Percentiles rank a stretch among this genome's conserved stretches.
These are phyloP conservation scores for Penicillium sp. DNA, from an alignment of 2,329 filamentous ascomycete species.

Conservation along the genomic window DNA sequence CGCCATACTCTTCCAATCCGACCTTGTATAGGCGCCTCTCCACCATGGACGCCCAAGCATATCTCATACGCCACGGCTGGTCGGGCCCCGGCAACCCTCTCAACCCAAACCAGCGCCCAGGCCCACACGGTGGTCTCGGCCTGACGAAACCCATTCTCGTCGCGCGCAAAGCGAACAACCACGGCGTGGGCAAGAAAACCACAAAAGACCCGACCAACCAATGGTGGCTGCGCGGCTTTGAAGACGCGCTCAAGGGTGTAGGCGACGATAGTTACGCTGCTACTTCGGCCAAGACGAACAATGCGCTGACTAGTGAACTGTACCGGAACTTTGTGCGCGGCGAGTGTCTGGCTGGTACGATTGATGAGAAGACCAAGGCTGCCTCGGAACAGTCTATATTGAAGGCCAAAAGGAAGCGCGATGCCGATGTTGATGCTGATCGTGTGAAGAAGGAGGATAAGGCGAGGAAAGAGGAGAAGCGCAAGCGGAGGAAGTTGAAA, in stretches of 20 bases:
- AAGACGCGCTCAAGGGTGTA: slow-evolving; percentile 78
- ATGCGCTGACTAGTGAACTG: slow-evolving; percentile 51
- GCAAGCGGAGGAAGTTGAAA: slow-evolving; percentile 15
- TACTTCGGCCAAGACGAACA: slow-evolving; percentile 49
- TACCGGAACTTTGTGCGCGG: slow-evolving; percentile 84
- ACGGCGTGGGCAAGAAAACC: slow-evolving; percentile 75
- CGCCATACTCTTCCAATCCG: not conserved
- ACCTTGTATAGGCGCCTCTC: not conserved
- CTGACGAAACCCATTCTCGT: slow-evolving; percentile 79
- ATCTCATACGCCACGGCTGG: slow-evolving; percentile 85
- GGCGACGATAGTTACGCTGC: slow-evolving; percentile 56
- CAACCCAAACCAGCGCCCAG: slow-evolving; percentile 56
- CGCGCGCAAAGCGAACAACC: slow-evolving; percentile 73
- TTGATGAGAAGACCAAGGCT: slow-evolving; percentile 24
- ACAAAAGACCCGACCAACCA: slow-evolving; percentile 65
- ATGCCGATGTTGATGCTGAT: slow-evolving; percentile 29
- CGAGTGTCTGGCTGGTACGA: slow-evolving; percentile 68
- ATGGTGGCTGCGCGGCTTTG: slow-evolving; percentile 96
- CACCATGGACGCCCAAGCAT: slow-evolving; percentile 75
- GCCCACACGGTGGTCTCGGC: slow-evolving; percentile 62
- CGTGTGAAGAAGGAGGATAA: slow-evolving; percentile 20
- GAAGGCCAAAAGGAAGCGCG: slow-evolving; percentile 34
- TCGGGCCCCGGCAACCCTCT: slow-evolving; percentile 82
- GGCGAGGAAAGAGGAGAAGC: slow-evolving; percentile 30
- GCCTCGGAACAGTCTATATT: slow-evolving; percentile 11